Percentiles rank a stretch among this genome's conserved stretches.
phyloP scores from a whole-genome alignment of 495 filamentous ascomycete genomes.

The Neurospora tetraspora region DNA sequence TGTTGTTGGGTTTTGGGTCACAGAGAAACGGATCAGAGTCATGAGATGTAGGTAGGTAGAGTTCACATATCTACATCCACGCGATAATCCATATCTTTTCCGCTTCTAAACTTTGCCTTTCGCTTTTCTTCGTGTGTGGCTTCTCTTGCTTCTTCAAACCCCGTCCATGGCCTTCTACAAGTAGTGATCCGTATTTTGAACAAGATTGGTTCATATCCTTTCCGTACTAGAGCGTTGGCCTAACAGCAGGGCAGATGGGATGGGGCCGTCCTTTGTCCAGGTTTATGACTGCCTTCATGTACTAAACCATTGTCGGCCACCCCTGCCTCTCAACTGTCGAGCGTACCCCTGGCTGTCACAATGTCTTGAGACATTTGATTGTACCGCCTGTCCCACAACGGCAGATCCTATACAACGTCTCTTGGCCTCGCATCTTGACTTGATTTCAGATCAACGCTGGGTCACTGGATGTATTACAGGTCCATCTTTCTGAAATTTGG shows the following conservation, averaged over 20 bases:
- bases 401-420: neutral
- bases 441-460: neutral
- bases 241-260: neutral
- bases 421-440: neutral
- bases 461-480: neutral
- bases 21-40: neutral
- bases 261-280: neutral
- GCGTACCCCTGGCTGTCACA: neutral
- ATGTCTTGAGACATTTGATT: neutral
- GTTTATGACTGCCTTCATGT: neutral
- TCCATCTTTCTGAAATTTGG: neutral
- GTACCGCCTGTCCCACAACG: neutral
- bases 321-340: neutral
- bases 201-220: no score
- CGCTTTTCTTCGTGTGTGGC: no score
- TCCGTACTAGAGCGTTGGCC: neutral
- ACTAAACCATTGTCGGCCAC: neutral
- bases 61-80: neutral
- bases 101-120: no score
- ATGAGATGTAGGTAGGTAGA: neutral
- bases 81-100: neutral
- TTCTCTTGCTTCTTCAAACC: no score
- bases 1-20: neutral
- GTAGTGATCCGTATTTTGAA: no score
- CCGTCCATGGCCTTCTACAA: no score